A percentile compares a stretch with the other conserved stretches of the same genome.
Conservation (phyloP, 2,329 filamentous ascomycete species). For the Nigrospora oryzae region DNA sequence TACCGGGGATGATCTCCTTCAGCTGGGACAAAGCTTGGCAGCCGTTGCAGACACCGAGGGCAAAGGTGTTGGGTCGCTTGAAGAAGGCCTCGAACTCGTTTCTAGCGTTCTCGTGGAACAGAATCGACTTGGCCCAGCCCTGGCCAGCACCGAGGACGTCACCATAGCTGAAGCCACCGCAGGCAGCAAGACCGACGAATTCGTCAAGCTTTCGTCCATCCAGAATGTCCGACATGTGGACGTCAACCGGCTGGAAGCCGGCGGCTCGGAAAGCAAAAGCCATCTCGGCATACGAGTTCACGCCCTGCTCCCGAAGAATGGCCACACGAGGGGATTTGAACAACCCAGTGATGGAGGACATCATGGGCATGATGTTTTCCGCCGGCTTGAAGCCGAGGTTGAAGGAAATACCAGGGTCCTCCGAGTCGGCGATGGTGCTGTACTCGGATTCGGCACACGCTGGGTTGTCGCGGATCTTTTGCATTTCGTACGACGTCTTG, state of each 20-base stretch:
- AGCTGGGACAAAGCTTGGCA: constrained; percentile 89
- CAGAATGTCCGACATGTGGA: constrained; percentile 93
- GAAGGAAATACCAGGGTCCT: constrained; percentile 78
- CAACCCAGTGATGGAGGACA: constrained; percentile 56
- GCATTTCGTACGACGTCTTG: constrained; percentile 83
- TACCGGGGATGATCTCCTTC: constrained; percentile 80
- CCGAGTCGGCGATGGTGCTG: constrained; percentile 62
- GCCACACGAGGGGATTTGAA: constrained; percentile 61
- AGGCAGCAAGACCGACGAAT: constrained; percentile 87
- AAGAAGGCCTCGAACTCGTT: constrained; percentile 81
- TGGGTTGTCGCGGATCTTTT: constrained; percentile 82
- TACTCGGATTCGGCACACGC: constrained; percentile 79
- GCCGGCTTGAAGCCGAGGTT: constrained; percentile 72
- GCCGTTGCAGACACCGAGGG: constrained; percentile 92
- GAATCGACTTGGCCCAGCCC: constrained; percentile 90
- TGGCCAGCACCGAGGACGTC: constrained; percentile 84
- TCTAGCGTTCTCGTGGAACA: constrained; percentile 71
- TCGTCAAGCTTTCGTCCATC: constrained; percentile 69
- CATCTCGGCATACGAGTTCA: constrained; percentile 96
- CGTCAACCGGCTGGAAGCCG: constrained; percentile 84
- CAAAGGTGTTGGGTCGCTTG: constrained; percentile 78
- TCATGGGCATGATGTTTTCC: constrained; percentile 66
- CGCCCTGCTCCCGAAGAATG: constrained; percentile 89
- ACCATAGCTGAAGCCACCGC: constrained; percentile 89
- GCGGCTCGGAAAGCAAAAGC: constrained; percentile 90